phyloP scores from a whole-genome alignment of 1,139 yeast species.

The Yamadazyma blattariae region DNA sequence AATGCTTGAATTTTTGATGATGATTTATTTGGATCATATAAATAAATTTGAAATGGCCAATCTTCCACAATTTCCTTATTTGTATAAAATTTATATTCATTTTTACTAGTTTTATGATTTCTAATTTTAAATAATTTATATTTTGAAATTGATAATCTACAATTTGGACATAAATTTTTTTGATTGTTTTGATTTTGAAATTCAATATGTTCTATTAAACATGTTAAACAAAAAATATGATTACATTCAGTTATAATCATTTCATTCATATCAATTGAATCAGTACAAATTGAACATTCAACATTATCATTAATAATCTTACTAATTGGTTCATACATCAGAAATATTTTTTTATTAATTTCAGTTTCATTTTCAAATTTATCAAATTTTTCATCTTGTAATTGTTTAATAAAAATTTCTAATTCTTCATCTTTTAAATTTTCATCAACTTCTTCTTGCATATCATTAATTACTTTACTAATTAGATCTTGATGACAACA shows the following conservation, averaged over 20 bases:
- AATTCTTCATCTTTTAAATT: conserved; percentile 10
- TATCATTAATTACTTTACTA: conserved; percentile 36
- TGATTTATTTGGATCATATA: conserved; percentile 48
- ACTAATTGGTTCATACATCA: conserved; percentile 14
- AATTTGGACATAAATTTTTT: conserved; percentile 56
- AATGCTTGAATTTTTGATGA: conserved; percentile 80
- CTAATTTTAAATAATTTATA: conserved; percentile 42
- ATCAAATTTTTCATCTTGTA: conserved; percentile 19
- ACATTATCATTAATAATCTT: conserved; percentile 25
- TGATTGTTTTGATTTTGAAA: conserved; percentile 33
- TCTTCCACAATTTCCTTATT: conserved; percentile 18
- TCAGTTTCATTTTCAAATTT: conserved; percentile 35
- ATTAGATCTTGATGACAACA: conserved; percentile 82
- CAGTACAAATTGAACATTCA: conserved; percentile 86
- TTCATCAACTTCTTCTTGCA: conserved; percentile 35
- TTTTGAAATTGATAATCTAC: conserved; percentile 45
- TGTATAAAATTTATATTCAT: conserved; percentile 35
- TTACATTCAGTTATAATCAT: conserved; percentile 75
- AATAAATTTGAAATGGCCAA: conserved; percentile 32
- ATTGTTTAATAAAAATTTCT: conserved; percentile 17
- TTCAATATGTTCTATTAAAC: conserved; percentile 70
- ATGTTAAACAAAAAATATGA: conserved; percentile 73
- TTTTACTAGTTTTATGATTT: conserved; percentile 24
- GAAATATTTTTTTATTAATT: conserved; percentile 26
- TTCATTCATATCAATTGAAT: conserved; percentile 54